Evolutionary conservation across 345 rosid genomes (phyloP).

Genomic region (Microcos paniculata): DNA sequence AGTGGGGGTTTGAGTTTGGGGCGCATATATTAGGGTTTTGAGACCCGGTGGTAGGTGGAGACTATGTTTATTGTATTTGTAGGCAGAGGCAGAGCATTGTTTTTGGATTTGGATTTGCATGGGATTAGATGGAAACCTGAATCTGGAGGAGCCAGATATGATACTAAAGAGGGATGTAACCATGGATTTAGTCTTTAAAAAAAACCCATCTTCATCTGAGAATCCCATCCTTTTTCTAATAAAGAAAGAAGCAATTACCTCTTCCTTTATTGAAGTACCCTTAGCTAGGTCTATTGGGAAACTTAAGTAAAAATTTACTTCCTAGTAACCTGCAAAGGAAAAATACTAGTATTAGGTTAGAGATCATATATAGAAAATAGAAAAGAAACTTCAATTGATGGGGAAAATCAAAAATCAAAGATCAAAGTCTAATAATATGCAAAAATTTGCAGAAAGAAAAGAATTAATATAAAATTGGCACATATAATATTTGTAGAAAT

Average conservation of each 20-base stretch:
- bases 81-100: not conserved
- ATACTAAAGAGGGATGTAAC: slow-evolving; percentile 22
- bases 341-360: no score
- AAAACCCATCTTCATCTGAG: slow-evolving; percentile 4
- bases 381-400: no score
- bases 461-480: no score
- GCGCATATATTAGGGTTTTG: slow-evolving; percentile 29
- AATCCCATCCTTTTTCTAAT: not conserved
- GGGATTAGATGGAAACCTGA: slow-evolving; percentile 11
- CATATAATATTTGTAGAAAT: no score
- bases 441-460: no score
- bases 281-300: no score
- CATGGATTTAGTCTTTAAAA: slow-evolving; percentile 22
- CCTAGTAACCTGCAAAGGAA: no score
- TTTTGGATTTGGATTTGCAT: slow-evolving; percentile 18
- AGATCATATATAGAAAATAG: no score
- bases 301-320: no score
- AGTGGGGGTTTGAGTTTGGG: not conserved
- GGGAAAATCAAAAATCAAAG: no score
- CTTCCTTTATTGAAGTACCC: not conserved
- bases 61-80: not conserved
- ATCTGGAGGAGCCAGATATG: not conserved
- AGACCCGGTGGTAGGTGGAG: slow-evolving; percentile 21
- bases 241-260: not conserved
- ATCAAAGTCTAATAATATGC: no score